Conservation (phyloP, 75 land plant species). For the Larix kaempferi region DNA sequence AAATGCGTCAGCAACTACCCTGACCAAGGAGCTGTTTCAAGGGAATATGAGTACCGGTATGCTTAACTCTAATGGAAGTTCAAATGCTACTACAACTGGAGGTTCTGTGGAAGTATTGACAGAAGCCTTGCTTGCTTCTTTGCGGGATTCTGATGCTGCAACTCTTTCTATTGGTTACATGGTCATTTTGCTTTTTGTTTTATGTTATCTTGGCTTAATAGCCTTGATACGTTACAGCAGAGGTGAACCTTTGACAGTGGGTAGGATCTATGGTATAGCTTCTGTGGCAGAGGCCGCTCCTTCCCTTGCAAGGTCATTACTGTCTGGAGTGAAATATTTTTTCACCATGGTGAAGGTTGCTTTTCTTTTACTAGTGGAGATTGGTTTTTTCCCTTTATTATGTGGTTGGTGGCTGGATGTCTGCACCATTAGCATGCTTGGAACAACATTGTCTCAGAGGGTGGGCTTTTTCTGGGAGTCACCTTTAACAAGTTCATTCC, state of each 20-base stretch:
- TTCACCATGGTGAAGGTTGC: conserved; percentile 97
- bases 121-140: conserved; percentile 32
- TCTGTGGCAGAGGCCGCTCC: conserved; percentile 83
- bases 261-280: conserved; percentile 71
- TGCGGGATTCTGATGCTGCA: conserved; percentile 86
- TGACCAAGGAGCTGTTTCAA: not conserved
- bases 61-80: not conserved
- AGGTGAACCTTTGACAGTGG: conserved; percentile 84
- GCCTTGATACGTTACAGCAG: conserved; percentile 75
- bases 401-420: conserved; percentile 99
- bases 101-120: conserved; percentile 34
- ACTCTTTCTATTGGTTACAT: conserved; percentile 93
- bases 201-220: conserved; percentile 68
- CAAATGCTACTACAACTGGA: not conserved
- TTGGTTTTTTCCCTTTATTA: conserved; percentile 95
- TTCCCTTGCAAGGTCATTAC: conserved; percentile 65
- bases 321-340: conserved; percentile 79
- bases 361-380: conserved; percentile 86
- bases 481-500: conserved; percentile 80
- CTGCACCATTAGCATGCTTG: conserved; percentile 91
- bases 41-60: not conserved
- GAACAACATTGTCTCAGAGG: conserved; percentile 64
- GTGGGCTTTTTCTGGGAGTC: conserved; percentile 86
- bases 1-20: conserved; percentile 26
- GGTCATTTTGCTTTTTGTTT: conserved; percentile 54